Evolutionary conservation across 2,329 filamentous ascomycete species (phyloP), one percentile per base, ranked within the genome.

Genomic region (Mycosphaerella sp.): DNA sequence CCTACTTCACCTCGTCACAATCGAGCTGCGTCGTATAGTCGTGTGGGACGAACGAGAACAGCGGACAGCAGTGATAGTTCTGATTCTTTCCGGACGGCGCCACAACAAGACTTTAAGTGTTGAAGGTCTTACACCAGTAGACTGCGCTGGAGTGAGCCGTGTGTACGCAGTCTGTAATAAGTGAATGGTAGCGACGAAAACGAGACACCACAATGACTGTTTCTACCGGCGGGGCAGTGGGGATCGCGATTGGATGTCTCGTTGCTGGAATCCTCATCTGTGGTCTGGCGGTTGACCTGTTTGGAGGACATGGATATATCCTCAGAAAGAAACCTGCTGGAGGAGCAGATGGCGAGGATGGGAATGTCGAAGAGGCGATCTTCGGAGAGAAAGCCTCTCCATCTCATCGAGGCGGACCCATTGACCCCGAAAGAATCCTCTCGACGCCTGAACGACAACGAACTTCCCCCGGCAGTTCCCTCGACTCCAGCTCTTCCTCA

Each of bases 171-270:
- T 49, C 45, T 49, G 13, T 49, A 12, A 37, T 6, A 21, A 21
- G 21, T 21, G 21, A 21, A 21, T 21, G 21, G 41, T 4, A 18
- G 28, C 27, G 12, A 21, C 27, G 17, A 7, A 10, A 42, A 17
- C 13, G 37, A 18, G 17, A 9, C 37, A 9, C 16, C 6, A 13
- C 6, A 4, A 41, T 41, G 37, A 21, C 16, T 17, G 43, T 54
- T 8, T 54, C 52, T 8, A 16, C 41, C 10, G 47, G 47, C 16
- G 52, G 18, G 17, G 52, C 47, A 28, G 47, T 39, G 6, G 52
- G 52, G 1, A 54, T 54, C 10, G 52, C 41, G 25, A 50, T 50
- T 12, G 47, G 47, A 7, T 47, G 52, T 30, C 39, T 48, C 4
- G 27, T 53, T 4, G 51, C 51, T n/a, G 45, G 45, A 8, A 34